A percentile compares a stretch with the other conserved stretches of the same genome.
These are phyloP conservation scores for Bryoglossum gracile DNA, from an alignment of 495 filamentous ascomycete genomes.

Conservation along the genomic window DNA sequence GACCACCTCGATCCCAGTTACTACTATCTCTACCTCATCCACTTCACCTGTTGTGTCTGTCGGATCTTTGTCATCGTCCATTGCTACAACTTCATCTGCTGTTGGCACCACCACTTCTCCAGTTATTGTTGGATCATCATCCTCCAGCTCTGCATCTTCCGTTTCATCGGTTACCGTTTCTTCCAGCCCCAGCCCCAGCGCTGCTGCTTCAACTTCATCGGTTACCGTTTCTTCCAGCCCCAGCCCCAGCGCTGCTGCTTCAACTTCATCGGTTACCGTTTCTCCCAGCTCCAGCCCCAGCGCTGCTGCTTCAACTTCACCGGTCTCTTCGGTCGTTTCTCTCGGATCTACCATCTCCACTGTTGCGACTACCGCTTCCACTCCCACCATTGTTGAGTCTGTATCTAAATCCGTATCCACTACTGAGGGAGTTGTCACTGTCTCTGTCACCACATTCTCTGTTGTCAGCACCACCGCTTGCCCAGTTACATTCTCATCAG, in stretches of 20 bases:
- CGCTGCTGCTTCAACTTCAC: neutral
- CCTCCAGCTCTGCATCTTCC: conserved; percentile 1
- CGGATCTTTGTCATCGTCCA: too few species aligned
- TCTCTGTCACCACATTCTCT: conserved; percentile 1
- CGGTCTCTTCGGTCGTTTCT: too few species aligned
- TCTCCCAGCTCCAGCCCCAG: conserved; percentile 10
- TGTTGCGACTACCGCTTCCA: neutral
- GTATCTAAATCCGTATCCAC: conserved; percentile 4
- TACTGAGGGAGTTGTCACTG: conserved; percentile 19
- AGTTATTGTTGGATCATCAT: too few species aligned
- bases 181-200: conserved; percentile 16
- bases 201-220: conserved; percentile 25
- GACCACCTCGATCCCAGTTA: neutral
- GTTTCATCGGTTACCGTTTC: conserved; percentile 17
- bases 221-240: conserved; percentile 20
- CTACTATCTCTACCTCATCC: conserved; percentile 16
- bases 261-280: conserved; percentile 16
- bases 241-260: conserved; percentile 2
- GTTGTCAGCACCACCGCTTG: conserved; percentile 26
- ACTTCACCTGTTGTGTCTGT: conserved; percentile 23
- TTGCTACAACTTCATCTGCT: conserved; percentile 2
- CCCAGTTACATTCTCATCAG: conserved; percentile 33
- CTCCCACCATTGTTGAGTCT: conserved; percentile 3
- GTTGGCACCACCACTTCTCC: conserved; percentile 13
- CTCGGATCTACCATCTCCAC: neutral